A percentile compares a stretch with the other conserved stretches of the same genome.
Evolutionary conservation across 129 eudicot genomes (phyloP).

Genomic region (Solidago caesia): DNA sequence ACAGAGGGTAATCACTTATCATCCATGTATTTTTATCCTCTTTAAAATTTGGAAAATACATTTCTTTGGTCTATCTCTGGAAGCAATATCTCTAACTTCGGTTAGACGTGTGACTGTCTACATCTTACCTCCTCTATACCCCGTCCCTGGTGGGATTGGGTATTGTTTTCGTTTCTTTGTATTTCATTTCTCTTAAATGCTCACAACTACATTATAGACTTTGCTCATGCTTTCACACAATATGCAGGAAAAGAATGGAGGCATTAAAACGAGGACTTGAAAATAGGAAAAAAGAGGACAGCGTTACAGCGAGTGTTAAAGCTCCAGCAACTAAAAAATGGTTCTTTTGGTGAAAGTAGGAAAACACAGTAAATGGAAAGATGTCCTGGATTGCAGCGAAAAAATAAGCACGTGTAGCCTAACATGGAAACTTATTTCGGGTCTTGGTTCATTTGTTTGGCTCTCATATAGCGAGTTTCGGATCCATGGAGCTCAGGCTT

Average conservation of each 20-base stretch:
- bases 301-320: constrained; percentile 28
- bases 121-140: too few species aligned
- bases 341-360: constrained; percentile 72
- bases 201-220: background rate
- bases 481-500: constrained; percentile 3
- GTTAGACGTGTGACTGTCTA: too few species aligned
- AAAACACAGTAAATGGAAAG: constrained; percentile 16
- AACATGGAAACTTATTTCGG: constrained; percentile 12
- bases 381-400: constrained; percentile 3
- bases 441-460: background rate
- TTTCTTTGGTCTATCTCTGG: background rate
- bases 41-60: background rate
- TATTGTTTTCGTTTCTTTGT: background rate
- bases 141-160: too few species aligned
- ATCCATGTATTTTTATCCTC: background rate
- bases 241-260: constrained; percentile 75
- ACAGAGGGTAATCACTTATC: background rate
- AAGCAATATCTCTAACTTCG: too few species aligned
- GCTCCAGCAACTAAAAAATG: constrained; percentile 51
- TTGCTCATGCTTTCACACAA: background rate
- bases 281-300: constrained; percentile 56
- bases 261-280: constrained; percentile 87
- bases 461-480: background rate
- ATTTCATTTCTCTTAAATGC: background rate
- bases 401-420: constrained; percentile 1